Base-by-base conservation (phyloP, 169 alveolate genomes). In the Toxoplasma gondii region DNA sequence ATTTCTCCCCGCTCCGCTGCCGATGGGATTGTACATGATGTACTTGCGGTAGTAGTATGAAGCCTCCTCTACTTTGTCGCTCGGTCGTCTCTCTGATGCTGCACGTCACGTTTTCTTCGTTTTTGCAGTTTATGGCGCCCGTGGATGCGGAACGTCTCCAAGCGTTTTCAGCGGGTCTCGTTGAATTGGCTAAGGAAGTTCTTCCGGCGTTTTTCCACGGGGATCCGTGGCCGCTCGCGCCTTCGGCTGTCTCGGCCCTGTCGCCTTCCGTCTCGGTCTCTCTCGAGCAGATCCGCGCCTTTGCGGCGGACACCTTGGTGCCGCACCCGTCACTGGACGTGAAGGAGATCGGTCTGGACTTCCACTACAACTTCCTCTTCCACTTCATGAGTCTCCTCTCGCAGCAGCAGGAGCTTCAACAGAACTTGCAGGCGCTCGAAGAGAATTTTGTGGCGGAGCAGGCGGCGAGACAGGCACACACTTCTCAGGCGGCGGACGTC, bases 321-420 rank as follows among this genome's bases (percentile, higher is more conserved):
- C 45, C 44, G 64, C 95, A 93, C 49, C 94, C 93, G 38, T 93
- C 94, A 29, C 86, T 38, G 53, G 93, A 81, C 38, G 93, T 88
- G 43, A 88, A 90, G 88, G 93, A 87, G 29, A 53, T 82, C 31
- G 94, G 81, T 0, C 82, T 93, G 36, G 90, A 84, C 44, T 93
- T 93, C 88, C 78, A 38, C 80, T 82, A 91, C 84, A 93, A 93
- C 80, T 93, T 93, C 74, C 92, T 93, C 38, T 87, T 54, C 64
- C 94, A 93, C 88, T 69, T 92, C 64, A 44, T 92, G 53, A 83
- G 45, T 10, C 92, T 92, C 29, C 88, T 67, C 31, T 69, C 78
- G 53, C 91, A 92, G 78, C 92, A 92, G 82, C 90, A 82, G 64
- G 90, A 82, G 90, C 90, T 82, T 22, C 27, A 5, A 2, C 84